Percentiles rank a stretch among this genome's conserved stretches.
These are phyloP conservation scores for Prunus davidiana DNA, from an alignment of 306 rosid species.

Conservation along the genomic window DNA sequence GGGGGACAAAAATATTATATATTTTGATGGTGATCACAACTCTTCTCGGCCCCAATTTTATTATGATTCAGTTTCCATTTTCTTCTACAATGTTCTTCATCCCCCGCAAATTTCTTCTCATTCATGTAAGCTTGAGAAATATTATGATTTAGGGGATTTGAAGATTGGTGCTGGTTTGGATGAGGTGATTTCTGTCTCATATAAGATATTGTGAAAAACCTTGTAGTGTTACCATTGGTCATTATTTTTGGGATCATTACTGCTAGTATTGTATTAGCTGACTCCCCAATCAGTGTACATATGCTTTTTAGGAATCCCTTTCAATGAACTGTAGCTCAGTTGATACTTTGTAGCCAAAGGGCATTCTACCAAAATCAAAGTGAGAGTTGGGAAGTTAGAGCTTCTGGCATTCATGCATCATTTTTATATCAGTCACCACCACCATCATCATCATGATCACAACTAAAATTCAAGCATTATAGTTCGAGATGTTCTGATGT, in stretches of 20 bases:
- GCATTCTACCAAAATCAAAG: neutral
- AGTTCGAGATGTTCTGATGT: neutral
- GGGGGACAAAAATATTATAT: slow-evolving; percentile 86
- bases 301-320: neutral
- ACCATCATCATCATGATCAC: neutral
- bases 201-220: neutral
- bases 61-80: slow-evolving; percentile 79
- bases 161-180: slow-evolving; percentile 59
- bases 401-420: neutral
- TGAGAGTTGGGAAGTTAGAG: neutral
- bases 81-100: slow-evolving; percentile 84
- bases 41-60: slow-evolving; percentile 93
- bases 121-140: slow-evolving; percentile 61
- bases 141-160: slow-evolving; percentile 67
- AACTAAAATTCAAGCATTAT: neutral
- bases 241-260: neutral
- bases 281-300: neutral
- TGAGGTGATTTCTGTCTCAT: slow-evolving; percentile 51
- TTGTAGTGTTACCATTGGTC: neutral
- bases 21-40: slow-evolving; percentile 94
- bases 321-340: neutral
- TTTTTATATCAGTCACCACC: neutral
- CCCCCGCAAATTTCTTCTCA: slow-evolving; percentile 62
- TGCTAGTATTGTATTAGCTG: neutral
- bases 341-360: neutral